A percentile compares a stretch with the other conserved stretches of the same genome.
Conservation (phyloP, 768 basidiomycete species). For the Boletus pseudopeckii region DNA sequence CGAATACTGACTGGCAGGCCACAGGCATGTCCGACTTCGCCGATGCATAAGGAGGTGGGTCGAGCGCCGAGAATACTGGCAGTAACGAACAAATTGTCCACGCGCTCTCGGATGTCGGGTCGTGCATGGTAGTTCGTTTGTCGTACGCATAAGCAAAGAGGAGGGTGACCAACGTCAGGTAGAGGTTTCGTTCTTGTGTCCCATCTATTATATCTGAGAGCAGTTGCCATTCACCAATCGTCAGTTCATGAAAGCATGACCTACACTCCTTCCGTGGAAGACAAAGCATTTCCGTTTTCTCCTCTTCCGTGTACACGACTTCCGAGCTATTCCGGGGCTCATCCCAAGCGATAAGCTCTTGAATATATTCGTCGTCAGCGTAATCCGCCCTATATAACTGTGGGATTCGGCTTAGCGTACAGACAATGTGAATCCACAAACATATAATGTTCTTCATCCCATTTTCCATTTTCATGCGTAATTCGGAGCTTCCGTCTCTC, state of each 20-base stretch:
- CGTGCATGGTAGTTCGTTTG: conserved; percentile 67
- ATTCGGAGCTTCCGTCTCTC: conserved; percentile 55
- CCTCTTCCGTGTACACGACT: conserved; percentile 65
- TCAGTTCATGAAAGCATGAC: conserved; percentile 11
- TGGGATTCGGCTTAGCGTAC: background rate
- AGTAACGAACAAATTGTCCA: conserved; percentile 78
- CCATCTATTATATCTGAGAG: conserved; percentile 57
- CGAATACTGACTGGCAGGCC: conserved; percentile 27
- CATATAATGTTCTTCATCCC: conserved; percentile 85
- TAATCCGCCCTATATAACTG: conserved; percentile 65
- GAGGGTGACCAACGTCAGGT: conserved; percentile 65
- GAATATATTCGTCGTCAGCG: conserved; percentile 71
- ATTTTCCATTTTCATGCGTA: conserved; percentile 70
- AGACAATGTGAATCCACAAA: conserved; percentile 34
- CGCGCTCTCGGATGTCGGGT: conserved; percentile 84
- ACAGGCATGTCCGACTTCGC: conserved; percentile 11
- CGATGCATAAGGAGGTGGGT: conserved; percentile 54
- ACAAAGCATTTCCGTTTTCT: conserved; percentile 61
- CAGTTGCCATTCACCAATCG: background rate
- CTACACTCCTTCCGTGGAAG: conserved; percentile 53
- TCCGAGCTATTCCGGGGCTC: conserved; percentile 46
- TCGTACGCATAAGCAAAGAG: conserved; percentile 85
- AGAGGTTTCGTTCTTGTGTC: conserved; percentile 56
- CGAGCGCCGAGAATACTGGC: conserved; percentile 80
- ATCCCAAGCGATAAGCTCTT: conserved; percentile 63